Evolutionary conservation across 148 eudicot genomes (phyloP), one percentile per base, ranked within the genome.

Genomic region (Oxyria digyna): DNA sequence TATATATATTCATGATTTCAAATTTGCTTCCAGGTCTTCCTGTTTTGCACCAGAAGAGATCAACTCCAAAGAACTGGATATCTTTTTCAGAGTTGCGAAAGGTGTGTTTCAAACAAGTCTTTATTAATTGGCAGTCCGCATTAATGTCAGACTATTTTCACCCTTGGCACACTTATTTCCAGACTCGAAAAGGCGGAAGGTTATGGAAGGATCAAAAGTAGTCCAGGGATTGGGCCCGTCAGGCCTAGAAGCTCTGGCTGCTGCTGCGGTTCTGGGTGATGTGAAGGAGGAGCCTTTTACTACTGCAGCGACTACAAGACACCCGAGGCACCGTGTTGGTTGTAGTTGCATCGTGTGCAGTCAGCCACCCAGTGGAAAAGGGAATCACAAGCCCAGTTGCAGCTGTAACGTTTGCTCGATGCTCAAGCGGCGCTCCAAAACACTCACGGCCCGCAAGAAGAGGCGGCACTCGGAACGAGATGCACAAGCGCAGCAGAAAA

Each of bases 321-420:
- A 92, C 76, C 97, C 96, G 3, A 80, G 97, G 48, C 96, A 92
- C 50, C 88, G 91, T 26, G 91, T 91, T 20, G 97, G 97, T 67
- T 91, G 97, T 82, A 72, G 78, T 38, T 91, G 97, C 77, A 91
- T 91, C 57, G 97, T 91, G 32, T 91, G 97, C 82, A 91, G 88
- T 69, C 97, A 91, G 75, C 97, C 97, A 24, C 97, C 97, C 2
- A 91, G 97, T 31, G 97, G 97, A 23, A 87, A 85, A 75, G 96
- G 96, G 49, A 89, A 81, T 76, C 97, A 91, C 77, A 84, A 87
- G 62, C 79, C 97, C 67, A 79, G 76, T 1, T 92, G 97, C 75
- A 76, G 74, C 20, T 91, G 97, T 80, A 85, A 82, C 54, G 96
- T 89, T 43, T 91, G 97, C 73, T 62, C 78, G 73, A 89, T 96